phyloP scores from a whole-genome alignment of 116 monocot species.

The Papilionanthe hybrid region DNA sequence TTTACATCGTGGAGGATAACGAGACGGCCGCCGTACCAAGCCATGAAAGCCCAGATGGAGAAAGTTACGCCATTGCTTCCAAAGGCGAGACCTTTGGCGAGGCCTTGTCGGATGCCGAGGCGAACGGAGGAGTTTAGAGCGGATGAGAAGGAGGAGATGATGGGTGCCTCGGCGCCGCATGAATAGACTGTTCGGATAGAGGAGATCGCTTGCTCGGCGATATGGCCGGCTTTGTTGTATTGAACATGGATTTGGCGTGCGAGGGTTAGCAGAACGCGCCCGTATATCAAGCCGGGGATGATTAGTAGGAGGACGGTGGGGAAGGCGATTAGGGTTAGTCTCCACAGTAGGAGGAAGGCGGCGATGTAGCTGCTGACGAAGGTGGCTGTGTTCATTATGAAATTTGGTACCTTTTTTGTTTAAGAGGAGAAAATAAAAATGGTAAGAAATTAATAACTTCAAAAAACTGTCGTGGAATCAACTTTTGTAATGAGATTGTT shows the following conservation, averaged over 20 bases:
- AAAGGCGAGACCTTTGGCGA: slow-evolving; percentile 71
- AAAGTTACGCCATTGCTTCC: slow-evolving; percentile 75
- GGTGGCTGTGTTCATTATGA: slow-evolving; percentile 52
- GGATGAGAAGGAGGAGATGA: slow-evolving; percentile 44
- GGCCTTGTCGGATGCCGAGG: slow-evolving; percentile 61
- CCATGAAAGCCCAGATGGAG: slow-evolving; percentile 68
- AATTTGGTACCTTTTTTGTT: slow-evolving; percentile 62
- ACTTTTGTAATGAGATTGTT: too few species aligned
- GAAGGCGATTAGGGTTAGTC: slow-evolving; percentile 46
- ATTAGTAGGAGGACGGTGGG: slow-evolving; percentile 61
- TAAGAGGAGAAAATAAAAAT: background rate
- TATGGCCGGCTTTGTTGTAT: slow-evolving; percentile 53
- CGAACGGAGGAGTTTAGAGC: slow-evolving; percentile 53
- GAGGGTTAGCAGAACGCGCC: slow-evolving; percentile 46
- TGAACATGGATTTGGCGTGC: slow-evolving; percentile 39
- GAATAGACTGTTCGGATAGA: slow-evolving; percentile 79
- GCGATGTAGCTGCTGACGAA: slow-evolving; percentile 53
- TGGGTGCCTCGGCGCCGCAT: slow-evolving; percentile 5
- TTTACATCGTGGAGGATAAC: slow-evolving; percentile 63
- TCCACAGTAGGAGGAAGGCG: slow-evolving; percentile 57
- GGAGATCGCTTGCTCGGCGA: slow-evolving; percentile 69
- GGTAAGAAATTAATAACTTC: background rate
- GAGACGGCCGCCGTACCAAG: slow-evolving; percentile 73
- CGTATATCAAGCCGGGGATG: slow-evolving; percentile 73
- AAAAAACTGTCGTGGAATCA: background rate